Base-by-base conservation (phyloP, 2,329 filamentous ascomycete species). In the Penicillium sp. region DNA sequence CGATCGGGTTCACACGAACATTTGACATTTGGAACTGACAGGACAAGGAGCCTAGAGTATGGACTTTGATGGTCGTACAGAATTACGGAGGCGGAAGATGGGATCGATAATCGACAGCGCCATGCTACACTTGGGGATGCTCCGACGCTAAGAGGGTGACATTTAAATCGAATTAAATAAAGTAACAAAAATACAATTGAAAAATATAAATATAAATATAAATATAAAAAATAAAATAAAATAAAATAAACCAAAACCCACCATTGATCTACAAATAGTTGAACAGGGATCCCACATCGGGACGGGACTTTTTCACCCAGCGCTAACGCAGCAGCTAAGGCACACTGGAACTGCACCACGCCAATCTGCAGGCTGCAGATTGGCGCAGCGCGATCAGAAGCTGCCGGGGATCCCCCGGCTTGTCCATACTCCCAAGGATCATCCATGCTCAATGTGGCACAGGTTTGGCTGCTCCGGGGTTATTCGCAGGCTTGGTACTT, bases 251-350 rank as follows among this genome's bases (percentile, higher is more conserved):
- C 36, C 15, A 50, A 41, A 42, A 48, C 6, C 29, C 33, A 46
- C 46, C n/a, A n/a, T n/a, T n/a, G 58, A 60, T 60, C 58, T 56
- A 51, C 58, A 59, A 56, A 52, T 60, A 60, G 48, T 56, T 32
- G 49, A 30, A 52, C 59, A 59, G 52, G 59, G 59, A 54, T 60
- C 18, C 36, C 46, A 39, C 46, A 60, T 60, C 56, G 57, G 55
- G 54, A 51, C 27, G 21, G 24, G 39, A 15, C 13, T 15, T 42
- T 42, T 42, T 26, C 8, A 32, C 20, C 26, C 21, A 30, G 51
- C 30, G 45, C 41, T 49, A 51, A 55, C 13, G 39, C 36, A 50
- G 40, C 36, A 50, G 42, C 41, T 40, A 33, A 18, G 15, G 32
- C 46, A 55, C 51, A 24, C 36, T 56, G 39, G 39, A 42, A 58